Conservation (phyloP, 73 alveolate genomes). For the Paramecium primaurelia region DNA sequence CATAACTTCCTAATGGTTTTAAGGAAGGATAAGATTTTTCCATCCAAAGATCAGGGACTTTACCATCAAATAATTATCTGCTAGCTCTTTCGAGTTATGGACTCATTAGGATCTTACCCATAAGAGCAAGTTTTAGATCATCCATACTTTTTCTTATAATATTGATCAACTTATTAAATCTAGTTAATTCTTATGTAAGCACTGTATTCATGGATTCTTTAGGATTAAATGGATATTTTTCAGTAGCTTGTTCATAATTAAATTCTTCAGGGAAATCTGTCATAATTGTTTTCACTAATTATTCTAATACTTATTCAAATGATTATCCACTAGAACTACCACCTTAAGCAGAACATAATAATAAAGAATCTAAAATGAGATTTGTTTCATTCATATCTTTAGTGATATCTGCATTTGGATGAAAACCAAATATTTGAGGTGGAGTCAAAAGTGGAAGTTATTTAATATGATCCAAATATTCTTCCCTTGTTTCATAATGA, state of each 20-base stretch:
- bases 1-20: slow-evolving; percentile 96
- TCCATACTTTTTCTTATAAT: slow-evolving; percentile 79
- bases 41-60: slow-evolving; percentile 98
- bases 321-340: slow-evolving; percentile 66
- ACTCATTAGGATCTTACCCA: slow-evolving; percentile 95
- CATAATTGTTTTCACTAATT: slow-evolving; percentile 87
- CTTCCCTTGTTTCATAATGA: slow-evolving; percentile 86
- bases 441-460: slow-evolving; percentile 94
- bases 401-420: slow-evolving; percentile 99
- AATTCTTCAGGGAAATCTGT: slow-evolving; percentile 89
- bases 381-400: slow-evolving; percentile 98
- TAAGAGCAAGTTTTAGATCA: slow-evolving; percentile 88
- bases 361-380: slow-evolving; percentile 77
- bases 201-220: slow-evolving; percentile 99
- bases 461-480: slow-evolving; percentile 90
- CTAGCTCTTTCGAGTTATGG: slow-evolving; percentile 96
- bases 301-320: slow-evolving; percentile 69
- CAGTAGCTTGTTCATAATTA: slow-evolving; percentile 84
- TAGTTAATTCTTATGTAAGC: slow-evolving; percentile 95
- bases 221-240: slow-evolving; percentile 97
- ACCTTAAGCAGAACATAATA: slow-evolving; percentile 68
- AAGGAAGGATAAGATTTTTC: slow-evolving; percentile 94
- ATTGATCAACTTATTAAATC: slow-evolving; percentile 95
- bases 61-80: slow-evolving; percentile 91
- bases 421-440: slow-evolving; percentile 99